A percentile compares a stretch with the other conserved stretches of the same genome.
These are phyloP conservation scores for Ceratocystis albifundus DNA, from an alignment of 2,329 filamentous ascomycete species.

Conservation along the genomic window DNA sequence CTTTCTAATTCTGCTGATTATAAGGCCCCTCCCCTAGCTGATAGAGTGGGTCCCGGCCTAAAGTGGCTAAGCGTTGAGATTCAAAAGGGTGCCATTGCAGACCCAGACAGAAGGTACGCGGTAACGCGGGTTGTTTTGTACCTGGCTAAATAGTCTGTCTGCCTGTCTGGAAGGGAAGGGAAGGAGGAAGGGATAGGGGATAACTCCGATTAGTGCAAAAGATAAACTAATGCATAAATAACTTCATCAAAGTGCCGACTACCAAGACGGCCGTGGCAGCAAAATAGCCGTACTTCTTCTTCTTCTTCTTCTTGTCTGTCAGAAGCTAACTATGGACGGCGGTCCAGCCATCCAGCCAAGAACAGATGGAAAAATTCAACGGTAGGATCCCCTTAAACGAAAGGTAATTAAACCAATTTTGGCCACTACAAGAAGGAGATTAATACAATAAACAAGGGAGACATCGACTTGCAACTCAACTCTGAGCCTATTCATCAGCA, in stretches of 20 bases:
- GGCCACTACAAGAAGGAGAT: neutral
- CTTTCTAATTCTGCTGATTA: neutral
- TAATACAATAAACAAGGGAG: neutral
- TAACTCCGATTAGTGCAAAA: neutral
- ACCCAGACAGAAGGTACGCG: conserved; percentile 1
- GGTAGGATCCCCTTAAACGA: neutral
- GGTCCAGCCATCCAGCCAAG: neutral
- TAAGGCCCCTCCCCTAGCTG: neutral
- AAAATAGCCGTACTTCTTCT: too few relatives aligned
- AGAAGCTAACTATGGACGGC: neutral
- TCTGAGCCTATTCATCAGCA: neutral
- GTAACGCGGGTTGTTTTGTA: neutral
- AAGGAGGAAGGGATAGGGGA: neutral
- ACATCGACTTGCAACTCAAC: neutral
- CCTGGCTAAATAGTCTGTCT: conserved; percentile 2
- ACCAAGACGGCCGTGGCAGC: too few relatives aligned
- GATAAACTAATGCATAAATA: conserved; percentile 14
- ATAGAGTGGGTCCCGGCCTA: neutral
- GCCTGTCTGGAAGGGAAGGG: too few relatives aligned
- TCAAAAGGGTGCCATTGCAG: conserved; percentile 11
- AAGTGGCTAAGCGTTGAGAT: conserved; percentile 3
- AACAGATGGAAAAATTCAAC: neutral
- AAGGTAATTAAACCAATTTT: neutral
- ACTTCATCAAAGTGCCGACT: neutral
- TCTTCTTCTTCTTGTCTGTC: too few relatives aligned